Conservation (phyloP, 805 yeast species). For the Helenozyma baotianmanensis region DNA sequence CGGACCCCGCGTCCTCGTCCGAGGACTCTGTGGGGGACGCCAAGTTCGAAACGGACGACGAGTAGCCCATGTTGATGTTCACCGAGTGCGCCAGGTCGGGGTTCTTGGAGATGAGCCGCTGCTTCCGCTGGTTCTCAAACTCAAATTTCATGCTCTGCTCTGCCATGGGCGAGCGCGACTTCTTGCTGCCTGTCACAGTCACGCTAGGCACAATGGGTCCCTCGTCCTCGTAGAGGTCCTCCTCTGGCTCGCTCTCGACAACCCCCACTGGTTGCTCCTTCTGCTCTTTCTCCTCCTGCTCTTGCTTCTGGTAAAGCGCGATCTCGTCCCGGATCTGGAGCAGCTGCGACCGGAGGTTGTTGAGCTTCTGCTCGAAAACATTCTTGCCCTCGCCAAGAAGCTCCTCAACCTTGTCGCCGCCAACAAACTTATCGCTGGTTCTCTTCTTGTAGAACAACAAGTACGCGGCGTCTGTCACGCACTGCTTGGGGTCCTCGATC, state of each 20-base stretch:
- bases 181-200: slow-evolving; percentile 4
- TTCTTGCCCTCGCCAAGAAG: slow-evolving; percentile 43
- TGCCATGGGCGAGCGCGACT: slow-evolving; percentile 14
- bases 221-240: slow-evolving; percentile 9
- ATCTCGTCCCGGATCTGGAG: slow-evolving; percentile 7
- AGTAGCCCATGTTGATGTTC: slow-evolving; percentile 13
- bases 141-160: slow-evolving; percentile 13
- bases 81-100: slow-evolving; percentile 15
- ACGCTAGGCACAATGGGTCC: background rate
- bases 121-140: slow-evolving; percentile 15
- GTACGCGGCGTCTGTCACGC: slow-evolving; percentile 79
- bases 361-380: slow-evolving; percentile 36
- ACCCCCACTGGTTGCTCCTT: slow-evolving; percentile 12
- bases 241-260: slow-evolving; percentile 5
- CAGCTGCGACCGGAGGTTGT: slow-evolving; percentile 32
- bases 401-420: slow-evolving; percentile 16
- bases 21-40: slow-evolving; percentile 14
- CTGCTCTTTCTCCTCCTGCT: slow-evolving; percentile 12
- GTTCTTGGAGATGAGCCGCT: slow-evolving; percentile 15
- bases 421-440: slow-evolving; percentile 20
- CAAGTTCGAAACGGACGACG: slow-evolving; percentile 15
- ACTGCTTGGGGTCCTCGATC: slow-evolving; percentile 51
- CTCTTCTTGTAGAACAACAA: slow-evolving; percentile 74
- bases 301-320: slow-evolving; percentile 11
- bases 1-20: slow-evolving; percentile 3